Percentiles rank a stretch among this genome's conserved stretches.
phyloP scores from a whole-genome alignment of 768 basidiomycete species.

The Boletus subcaerulescens region DNA sequence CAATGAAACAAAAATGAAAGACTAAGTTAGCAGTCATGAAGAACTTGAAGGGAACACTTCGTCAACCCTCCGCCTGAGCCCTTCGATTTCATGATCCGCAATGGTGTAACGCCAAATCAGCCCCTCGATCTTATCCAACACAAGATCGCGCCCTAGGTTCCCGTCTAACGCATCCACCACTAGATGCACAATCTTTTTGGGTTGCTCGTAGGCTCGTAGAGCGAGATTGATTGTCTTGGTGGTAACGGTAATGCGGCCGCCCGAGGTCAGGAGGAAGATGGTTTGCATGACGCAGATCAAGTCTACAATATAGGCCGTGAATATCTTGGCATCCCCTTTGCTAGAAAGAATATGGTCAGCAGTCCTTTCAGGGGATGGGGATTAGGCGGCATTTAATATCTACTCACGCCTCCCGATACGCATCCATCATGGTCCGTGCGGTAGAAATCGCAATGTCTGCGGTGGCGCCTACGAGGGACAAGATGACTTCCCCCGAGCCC shows the following conservation, averaged over 20 bases:
- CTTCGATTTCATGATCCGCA: constrained; percentile 2
- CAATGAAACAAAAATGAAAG: background rate
- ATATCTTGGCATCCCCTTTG: constrained; percentile 4
- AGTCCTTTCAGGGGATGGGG: background rate
- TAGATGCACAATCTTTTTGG: background rate
- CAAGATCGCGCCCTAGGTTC: constrained; percentile 1
- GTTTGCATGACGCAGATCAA: constrained; percentile 15
- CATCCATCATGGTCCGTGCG: background rate
- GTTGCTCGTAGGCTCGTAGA: background rate
- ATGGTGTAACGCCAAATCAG: constrained; percentile 12
- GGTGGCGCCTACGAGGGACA: background rate
- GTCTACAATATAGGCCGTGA: constrained; percentile 13
- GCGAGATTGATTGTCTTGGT: background rate
- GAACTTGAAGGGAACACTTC: background rate
- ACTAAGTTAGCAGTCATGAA: background rate
- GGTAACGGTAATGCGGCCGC: constrained; percentile 1
- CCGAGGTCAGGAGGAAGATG: constrained; percentile 1
- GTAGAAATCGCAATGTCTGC: background rate
- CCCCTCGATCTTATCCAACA: constrained; percentile 10
- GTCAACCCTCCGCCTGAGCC: background rate
- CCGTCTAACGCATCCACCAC: constrained; percentile 4
- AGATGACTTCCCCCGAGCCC: background rate
- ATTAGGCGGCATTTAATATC: too few species aligned
- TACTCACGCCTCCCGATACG: constrained; percentile 11
- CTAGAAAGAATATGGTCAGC: background rate